A percentile compares a stretch with the other conserved stretches of the same genome.
Evolutionary conservation across 345 rosid species (phyloP).

Genomic region (rapeseed (Brassica napus)): DNA sequence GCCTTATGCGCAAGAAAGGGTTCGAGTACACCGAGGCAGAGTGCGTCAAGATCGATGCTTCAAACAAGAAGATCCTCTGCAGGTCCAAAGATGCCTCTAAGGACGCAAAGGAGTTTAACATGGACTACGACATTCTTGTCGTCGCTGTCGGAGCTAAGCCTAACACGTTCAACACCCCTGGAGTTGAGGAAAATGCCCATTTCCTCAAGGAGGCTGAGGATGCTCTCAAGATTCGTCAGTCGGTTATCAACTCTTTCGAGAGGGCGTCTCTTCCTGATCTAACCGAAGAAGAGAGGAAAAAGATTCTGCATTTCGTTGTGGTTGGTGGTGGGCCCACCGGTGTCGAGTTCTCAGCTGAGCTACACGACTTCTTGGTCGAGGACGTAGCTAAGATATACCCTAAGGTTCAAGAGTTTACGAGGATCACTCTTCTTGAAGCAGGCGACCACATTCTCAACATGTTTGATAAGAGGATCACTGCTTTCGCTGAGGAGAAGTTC

Average conservation of each 20-base stretch:
- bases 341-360: slow-evolving; percentile 90
- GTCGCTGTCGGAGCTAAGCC: slow-evolving; percentile 70
- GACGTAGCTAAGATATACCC: slow-evolving; percentile 73
- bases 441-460: slow-evolving; percentile 77
- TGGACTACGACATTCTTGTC: slow-evolving; percentile 72
- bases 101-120: slow-evolving; percentile 53
- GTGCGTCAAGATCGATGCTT: slow-evolving; percentile 61
- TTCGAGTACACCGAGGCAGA: slow-evolving; percentile 67
- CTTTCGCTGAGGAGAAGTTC: slow-evolving; percentile 67
- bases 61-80: slow-evolving; percentile 57
- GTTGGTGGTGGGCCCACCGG: slow-evolving; percentile 94
- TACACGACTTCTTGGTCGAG: slow-evolving; percentile 63
- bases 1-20: slow-evolving; percentile 61
- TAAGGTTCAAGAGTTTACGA: slow-evolving; percentile 44
- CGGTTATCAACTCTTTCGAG: slow-evolving; percentile 74
- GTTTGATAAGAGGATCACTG: slow-evolving; percentile 78
- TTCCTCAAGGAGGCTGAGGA: slow-evolving; percentile 84
- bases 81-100: slow-evolving; percentile 45
- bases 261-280: slow-evolving; percentile 65
- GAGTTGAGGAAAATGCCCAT: slow-evolving; percentile 67
- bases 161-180: slow-evolving; percentile 82
- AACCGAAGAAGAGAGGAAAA: slow-evolving; percentile 70
- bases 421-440: slow-evolving; percentile 79
- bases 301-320: slow-evolving; percentile 77
- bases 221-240: slow-evolving; percentile 61